Evolutionary conservation across 202 grass and related monocot genomes (phyloP).

Genomic region (Sporobolus alterniflorus): DNA sequence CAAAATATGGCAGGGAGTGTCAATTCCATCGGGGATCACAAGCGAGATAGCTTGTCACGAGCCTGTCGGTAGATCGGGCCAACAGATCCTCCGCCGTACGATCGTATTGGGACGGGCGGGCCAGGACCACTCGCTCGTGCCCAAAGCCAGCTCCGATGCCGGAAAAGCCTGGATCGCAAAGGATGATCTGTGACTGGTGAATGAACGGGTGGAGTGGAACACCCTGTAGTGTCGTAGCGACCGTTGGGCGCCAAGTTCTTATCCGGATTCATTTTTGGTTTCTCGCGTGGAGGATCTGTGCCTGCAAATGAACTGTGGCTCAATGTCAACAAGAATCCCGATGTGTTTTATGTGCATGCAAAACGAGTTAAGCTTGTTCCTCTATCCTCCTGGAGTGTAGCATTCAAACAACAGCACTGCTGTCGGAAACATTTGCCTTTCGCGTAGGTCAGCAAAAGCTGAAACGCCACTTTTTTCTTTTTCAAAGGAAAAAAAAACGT

Average conservation of each 20-base stretch:
- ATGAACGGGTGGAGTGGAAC: not conserved
- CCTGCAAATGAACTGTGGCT: not conserved
- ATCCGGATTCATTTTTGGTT: not conserved
- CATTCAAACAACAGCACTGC: not conserved
- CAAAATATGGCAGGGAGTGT: conserved; percentile 28
- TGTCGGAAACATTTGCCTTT: not conserved
- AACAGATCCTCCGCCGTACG: conserved; percentile 15
- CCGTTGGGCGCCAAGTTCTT: not conserved
- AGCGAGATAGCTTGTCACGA: conserved; percentile 5
- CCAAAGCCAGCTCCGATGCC: not conserved
- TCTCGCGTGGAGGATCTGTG: not conserved
- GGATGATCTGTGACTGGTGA: not conserved
- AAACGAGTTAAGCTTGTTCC: not conserved
- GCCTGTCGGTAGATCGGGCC: conserved; percentile 35
- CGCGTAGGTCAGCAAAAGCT: not conserved
- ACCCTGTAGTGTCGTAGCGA: not conserved
- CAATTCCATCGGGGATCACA: conserved; percentile 34
- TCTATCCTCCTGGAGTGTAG: not conserved
- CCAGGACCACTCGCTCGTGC: conserved; percentile 7
- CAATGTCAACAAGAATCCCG: not conserved
- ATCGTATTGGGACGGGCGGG: conserved; percentile 5
- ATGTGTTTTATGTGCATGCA: not conserved
- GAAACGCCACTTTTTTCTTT: not conserved
- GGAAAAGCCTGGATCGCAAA: not conserved
- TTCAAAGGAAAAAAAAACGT: not conserved